Base-by-base conservation (phyloP, 441 rosid species). In the Gossypium gossypioides region DNA sequence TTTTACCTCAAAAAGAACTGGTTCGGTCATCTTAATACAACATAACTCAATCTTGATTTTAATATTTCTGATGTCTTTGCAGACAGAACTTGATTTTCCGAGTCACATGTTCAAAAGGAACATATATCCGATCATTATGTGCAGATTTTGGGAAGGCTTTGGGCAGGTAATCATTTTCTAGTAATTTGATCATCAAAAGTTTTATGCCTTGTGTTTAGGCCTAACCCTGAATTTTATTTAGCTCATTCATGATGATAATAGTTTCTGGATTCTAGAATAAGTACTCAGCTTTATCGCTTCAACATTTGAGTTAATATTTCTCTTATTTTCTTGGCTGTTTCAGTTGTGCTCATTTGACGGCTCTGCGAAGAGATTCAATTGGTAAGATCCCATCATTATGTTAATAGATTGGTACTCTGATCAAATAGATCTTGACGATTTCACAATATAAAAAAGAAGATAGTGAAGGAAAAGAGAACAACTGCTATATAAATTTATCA, bases 331-430 rank as follows among this genome's bases (percentile, higher is more conserved):
- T 19, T 52, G 46, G 6, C 72, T 60, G 70, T 66, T 78, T 85
- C 92, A 92, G 97, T 76, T 95, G 97, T 79, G 96, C 99, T 77
- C 99, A 92, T 78, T 85, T 92, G 72, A 91, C 88, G 50, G 92
- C 93, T 75, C 88, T 95, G 16, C 86, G 92, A 59, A 87, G 99
- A 86, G 99, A 92, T 83, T 95, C 95, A 51, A 95, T 95, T 12
- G 99, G 99, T 88, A 81, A 78, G 83, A 46, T 21, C 57, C 37
- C 75, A 77, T 74, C 9, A 56, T 21, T 56, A 56, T 66, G 56
- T 29, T 71, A 52, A 13, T 18, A 63, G 25, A 66, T 15, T n/a
- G 34, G 12, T 59, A 15, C 13, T 24, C 7, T 24, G 37, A 21
- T 58, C 25, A 29, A 50, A 51, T 24, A 42, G 55, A 42, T 12